Percentiles rank a stretch among this genome's conserved stretches.
Conservation (phyloP, 352 stramenopile genomes). For the Phytophthora brassicae region DNA sequence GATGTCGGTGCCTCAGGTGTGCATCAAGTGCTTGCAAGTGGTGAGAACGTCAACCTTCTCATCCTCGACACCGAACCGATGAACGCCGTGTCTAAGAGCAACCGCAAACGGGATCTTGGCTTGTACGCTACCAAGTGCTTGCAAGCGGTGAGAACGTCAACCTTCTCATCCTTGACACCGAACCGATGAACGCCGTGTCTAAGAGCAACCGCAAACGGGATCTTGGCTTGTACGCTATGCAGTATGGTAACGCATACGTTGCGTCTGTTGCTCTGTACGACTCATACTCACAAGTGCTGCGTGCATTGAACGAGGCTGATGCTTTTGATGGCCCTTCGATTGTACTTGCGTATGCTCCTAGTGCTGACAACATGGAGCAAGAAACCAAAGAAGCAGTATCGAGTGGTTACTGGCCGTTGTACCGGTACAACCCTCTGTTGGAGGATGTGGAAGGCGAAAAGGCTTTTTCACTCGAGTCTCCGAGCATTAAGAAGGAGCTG, state of each 20-base stretch:
- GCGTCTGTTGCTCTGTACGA: conserved; percentile 90
- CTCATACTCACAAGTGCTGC: conserved; percentile 85
- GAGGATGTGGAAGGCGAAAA: conserved; percentile 82
- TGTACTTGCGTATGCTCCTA: conserved; percentile 88
- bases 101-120: conserved; percentile 91
- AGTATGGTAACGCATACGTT: conserved; percentile 93
- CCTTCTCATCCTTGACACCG: conserved; percentile 75
- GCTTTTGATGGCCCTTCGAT: conserved; percentile 90
- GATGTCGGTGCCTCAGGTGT: conserved; percentile 70
- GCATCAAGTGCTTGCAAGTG: conserved; percentile 72
- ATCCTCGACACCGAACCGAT: conserved; percentile 80
- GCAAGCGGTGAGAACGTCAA: conserved; percentile 78
- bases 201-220: conserved; percentile 88
- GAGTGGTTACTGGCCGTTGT: conserved; percentile 91
- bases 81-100: conserved; percentile 56
- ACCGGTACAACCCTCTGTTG: conserved; percentile 89
- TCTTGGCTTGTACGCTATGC: conserved; percentile 92
- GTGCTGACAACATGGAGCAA: conserved; percentile 83
- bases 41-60: conserved; percentile 77
- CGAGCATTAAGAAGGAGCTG: conserved; percentile 91
- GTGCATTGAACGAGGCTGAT: conserved; percentile 90
- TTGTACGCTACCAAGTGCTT: conserved; percentile 89
- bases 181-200: conserved; percentile 64
- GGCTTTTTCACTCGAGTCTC: conserved; percentile 89
- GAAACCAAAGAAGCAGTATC: conserved; percentile 88